phyloP scores from a whole-genome alignment of 345 rosid genomes.

The Acer campestre region DNA sequence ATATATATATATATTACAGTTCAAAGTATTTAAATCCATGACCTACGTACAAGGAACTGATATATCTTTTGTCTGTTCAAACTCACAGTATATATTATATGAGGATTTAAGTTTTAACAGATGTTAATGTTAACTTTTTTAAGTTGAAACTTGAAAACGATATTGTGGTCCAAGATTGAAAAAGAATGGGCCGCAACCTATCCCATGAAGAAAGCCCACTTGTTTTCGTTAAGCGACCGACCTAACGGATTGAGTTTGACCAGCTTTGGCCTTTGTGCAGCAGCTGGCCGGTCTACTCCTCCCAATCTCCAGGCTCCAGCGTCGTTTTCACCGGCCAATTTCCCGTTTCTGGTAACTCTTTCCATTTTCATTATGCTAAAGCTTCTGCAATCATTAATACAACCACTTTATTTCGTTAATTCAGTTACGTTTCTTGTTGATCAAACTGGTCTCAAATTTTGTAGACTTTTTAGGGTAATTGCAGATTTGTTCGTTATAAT shows the following conservation, averaged over 20 bases:
- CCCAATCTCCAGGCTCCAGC: neutral
- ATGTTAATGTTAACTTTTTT: too few relatives aligned
- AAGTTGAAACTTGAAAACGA: too few relatives aligned
- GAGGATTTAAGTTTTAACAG: too few relatives aligned
- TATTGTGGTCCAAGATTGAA: neutral
- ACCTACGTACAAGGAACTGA: too few relatives aligned
- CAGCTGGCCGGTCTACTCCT: slow-evolving; percentile 9
- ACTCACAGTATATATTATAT: too few relatives aligned
- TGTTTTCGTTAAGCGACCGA: slow-evolving; percentile 1
- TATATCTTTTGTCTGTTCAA: too few relatives aligned
- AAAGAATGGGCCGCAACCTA: neutral
- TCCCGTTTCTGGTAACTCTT: slow-evolving; percentile 13
- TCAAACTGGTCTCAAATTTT: neutral
- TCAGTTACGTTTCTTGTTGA: neutral
- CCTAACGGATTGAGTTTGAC: neutral
- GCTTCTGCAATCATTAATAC: neutral
- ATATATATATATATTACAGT: too few relatives aligned
- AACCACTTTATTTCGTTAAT: neutral
- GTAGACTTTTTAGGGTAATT: neutral
- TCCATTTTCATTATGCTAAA: neutral
- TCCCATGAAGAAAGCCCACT: too few relatives aligned
- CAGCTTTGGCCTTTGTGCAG: neutral
- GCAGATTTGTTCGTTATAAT: neutral
- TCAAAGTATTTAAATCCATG: too few relatives aligned
- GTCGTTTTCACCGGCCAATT: slow-evolving; percentile 10